Base-by-base conservation (phyloP, 169 alveolate species). In the Plasmodium knowlesi region DNA sequence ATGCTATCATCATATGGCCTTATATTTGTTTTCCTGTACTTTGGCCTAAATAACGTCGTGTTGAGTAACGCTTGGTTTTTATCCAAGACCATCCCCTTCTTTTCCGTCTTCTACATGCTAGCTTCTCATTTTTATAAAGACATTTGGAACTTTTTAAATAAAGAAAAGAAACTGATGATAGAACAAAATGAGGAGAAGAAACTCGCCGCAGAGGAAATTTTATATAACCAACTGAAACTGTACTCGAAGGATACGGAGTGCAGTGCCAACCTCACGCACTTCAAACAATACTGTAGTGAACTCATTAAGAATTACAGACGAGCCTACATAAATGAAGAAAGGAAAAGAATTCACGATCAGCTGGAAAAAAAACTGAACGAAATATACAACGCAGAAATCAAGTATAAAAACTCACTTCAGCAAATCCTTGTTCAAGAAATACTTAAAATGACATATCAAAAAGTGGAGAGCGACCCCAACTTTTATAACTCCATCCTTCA, bases 11-110 rank as follows among this genome's bases (percentile, higher is more conserved):
- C 98, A 43, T 97, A 97, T 43, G 98, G 98, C 22, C 95, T 97
- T 71, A 95, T 97, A 79, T 97, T 97, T 93, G 96, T 97, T 6
- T 98, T 98, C 19, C 96, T 97, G 67, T 97, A 98, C 97, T 96
- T 97, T 83, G 98, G 98, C 0, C 82, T 97, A 83, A 95, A 97
- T 30, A 97, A 97, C 95, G 95, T 97, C 12, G 98, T 97, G 5
- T 90, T 97, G 92, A 96, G 98, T 86, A 97, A 97, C 89, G 98
- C 98, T 5, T 97, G 98, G 98, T 97, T 97, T 83, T 95, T 97
- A 37, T 97, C 98, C 2, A 97, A 97, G 84, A 97, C 98, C 2
- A 95, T 97, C 54, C 98, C 98, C 16, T 97, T 97, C 90, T 98
- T 98, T 61, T 97, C 97, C 5, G 98, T 97, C 19, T 97, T 97